A percentile compares a stretch with the other conserved stretches of the same genome.
phyloP scores from a whole-genome alignment of 2,329 filamentous ascomycete species.

The Cladosporium sp. region DNA sequence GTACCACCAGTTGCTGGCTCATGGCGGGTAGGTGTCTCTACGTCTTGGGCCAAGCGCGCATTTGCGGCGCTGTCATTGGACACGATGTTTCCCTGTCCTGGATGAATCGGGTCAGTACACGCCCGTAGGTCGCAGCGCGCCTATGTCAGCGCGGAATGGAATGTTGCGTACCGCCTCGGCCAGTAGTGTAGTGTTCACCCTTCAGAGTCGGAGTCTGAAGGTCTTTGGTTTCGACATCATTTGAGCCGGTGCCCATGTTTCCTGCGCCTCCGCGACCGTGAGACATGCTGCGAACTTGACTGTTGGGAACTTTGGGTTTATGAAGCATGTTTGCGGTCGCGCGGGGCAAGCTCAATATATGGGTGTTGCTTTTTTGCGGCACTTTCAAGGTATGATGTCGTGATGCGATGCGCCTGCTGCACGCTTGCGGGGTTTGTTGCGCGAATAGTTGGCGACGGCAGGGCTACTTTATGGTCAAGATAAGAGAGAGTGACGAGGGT shows the following conservation, averaged over 20 bases:
- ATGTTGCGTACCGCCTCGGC: conserved; percentile 69
- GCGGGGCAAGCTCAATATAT: conserved; percentile 7
- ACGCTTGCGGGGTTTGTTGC: not conserved
- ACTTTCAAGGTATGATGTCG: conserved; percentile 1
- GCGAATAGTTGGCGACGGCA: not conserved
- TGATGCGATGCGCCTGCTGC: conserved; percentile 4
- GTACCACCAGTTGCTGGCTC: conserved; percentile 57
- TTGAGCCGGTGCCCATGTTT: conserved; percentile 50
- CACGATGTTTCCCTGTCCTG: conserved; percentile 83
- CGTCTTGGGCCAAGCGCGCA: conserved; percentile 80
- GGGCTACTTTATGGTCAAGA: conserved; percentile 2
- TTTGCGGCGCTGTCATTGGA: conserved; percentile 69
- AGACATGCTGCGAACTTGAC: conserved; percentile 13
- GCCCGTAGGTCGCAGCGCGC: not conserved
- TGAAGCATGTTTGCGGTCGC: not conserved
- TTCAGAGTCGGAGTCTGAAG: conserved; percentile 84
- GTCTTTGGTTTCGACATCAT: conserved; percentile 53
- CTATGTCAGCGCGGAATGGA: not conserved
- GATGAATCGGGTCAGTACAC: not conserved
- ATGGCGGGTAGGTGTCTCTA: conserved; percentile 56
- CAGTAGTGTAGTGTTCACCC: conserved; percentile 80
- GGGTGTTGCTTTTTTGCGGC: conserved; percentile 1
- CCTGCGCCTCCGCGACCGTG: conserved; percentile 76
- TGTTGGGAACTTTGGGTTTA: conserved; percentile 3
- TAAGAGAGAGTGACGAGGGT: not conserved